phyloP scores from a whole-genome alignment of 164 flowering plant genomes.

The Brasenia schreberi region DNA sequence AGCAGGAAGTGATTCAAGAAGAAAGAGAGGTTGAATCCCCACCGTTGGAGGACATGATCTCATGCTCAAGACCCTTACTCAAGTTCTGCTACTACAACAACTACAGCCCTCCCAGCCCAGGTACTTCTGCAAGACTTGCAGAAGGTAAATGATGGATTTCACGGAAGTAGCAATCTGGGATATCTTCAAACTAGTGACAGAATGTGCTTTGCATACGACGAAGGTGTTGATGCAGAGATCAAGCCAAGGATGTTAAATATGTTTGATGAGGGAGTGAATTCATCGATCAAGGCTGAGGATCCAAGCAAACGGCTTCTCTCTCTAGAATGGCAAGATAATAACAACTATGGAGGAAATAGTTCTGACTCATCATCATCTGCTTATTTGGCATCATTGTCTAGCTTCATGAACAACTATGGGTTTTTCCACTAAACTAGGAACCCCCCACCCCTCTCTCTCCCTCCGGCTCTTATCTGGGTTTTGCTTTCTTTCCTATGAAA shows the following conservation, averaged over 20 bases:
- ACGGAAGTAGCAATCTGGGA: background rate
- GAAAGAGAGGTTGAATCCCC: constrained; percentile 41
- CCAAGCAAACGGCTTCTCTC: constrained; percentile 33
- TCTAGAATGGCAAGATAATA: constrained; percentile 57
- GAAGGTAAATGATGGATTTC: constrained; percentile 22
- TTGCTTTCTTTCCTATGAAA: background rate
- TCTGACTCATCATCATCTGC: background rate
- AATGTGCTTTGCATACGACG: background rate
- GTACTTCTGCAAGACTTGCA: constrained; percentile 75
- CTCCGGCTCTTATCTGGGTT: background rate
- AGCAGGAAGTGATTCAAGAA: constrained; percentile 33
- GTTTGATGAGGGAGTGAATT: background rate
- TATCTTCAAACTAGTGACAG: background rate
- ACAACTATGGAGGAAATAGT: background rate
- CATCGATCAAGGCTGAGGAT: constrained; percentile 1
- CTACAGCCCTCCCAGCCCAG: constrained; percentile 80
- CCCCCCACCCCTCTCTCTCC: no score
- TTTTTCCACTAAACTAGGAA: background rate
- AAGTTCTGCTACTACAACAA: constrained; percentile 86
- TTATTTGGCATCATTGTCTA: background rate
- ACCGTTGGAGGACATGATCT: constrained; percentile 35
- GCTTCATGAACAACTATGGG: background rate
- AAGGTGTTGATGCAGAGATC: background rate
- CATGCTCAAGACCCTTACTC: constrained; percentile 45
- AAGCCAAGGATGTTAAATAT: background rate